Evolutionary conservation across 352 stramenopile species (phyloP).

Genomic region (Blastocystis sp.): DNA sequence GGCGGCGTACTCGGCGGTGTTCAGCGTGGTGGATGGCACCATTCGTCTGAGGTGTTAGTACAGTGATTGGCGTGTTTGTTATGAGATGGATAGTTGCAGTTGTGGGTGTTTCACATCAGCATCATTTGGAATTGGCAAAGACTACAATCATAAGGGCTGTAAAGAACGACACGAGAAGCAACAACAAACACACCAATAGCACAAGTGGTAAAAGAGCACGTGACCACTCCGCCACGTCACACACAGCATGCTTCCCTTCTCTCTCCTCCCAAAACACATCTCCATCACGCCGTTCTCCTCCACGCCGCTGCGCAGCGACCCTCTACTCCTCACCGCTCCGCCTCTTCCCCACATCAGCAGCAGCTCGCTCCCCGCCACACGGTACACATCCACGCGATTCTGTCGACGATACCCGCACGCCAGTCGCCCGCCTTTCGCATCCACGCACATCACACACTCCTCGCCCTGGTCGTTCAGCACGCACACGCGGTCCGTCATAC

Average conservation of each 20-base stretch:
- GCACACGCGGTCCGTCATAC: constrained; percentile 10
- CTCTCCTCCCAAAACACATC: constrained; percentile 9
- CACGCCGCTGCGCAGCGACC: constrained; percentile 7
- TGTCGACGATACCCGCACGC: not conserved
- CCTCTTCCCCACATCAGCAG: constrained; percentile 5
- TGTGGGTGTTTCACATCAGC: too few relatives aligned
- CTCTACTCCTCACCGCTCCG: constrained; percentile 7
- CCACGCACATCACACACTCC: not conserved
- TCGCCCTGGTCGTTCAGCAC: not conserved
- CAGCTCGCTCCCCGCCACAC: not conserved
- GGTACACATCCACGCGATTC: constrained; percentile 2
- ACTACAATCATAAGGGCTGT: too few relatives aligned
- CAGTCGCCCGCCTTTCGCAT: constrained; percentile 26
- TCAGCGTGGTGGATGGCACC: not conserved
- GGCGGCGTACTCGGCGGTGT: not conserved
- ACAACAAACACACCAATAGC: constrained; percentile 45
- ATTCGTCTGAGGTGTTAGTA: not conserved
- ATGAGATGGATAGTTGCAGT: too few relatives aligned
- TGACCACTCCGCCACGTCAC: constrained; percentile 48
- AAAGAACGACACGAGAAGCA: too few relatives aligned
- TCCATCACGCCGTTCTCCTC: constrained; percentile 21
- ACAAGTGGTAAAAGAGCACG: constrained; percentile 53
- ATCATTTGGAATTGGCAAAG: too few relatives aligned
- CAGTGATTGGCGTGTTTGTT: too few relatives aligned
- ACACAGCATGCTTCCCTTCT: constrained; percentile 42